Percentiles rank a stretch among this genome's conserved stretches.
phyloP scores from a whole-genome alignment of 192 early-diverging fungal genomes.

The Backusella psychrophila region DNA sequence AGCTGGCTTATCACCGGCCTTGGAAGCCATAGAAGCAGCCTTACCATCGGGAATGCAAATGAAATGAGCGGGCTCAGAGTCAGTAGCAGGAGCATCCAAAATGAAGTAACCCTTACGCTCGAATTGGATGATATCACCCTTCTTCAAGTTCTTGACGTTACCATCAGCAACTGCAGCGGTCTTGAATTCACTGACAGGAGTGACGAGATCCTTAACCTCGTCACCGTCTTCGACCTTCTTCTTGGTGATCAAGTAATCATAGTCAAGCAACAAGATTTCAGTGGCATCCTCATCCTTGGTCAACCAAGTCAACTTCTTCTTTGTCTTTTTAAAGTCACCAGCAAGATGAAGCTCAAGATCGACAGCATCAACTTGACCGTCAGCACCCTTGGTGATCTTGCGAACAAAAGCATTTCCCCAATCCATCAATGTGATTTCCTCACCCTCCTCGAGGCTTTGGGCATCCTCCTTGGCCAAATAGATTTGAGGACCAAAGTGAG shows the following conservation, averaged over 20 bases:
- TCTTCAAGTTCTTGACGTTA: slow-evolving; percentile 52
- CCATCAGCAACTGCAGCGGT: slow-evolving; percentile 62
- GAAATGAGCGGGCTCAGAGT: slow-evolving; percentile 57
- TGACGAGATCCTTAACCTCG: slow-evolving; percentile 76
- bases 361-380: slow-evolving; percentile 54
- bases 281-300: slow-evolving; percentile 59
- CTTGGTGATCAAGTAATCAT: slow-evolving; percentile 98
- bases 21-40: slow-evolving; percentile 66
- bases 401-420: slow-evolving; percentile 98
- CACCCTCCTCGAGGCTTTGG: slow-evolving; percentile 69
- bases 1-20: slow-evolving; percentile 35
- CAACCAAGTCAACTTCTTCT: slow-evolving; percentile 99
- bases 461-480: slow-evolving; percentile 89
- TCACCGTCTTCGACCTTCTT: slow-evolving; percentile 96
- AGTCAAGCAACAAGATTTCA: slow-evolving; percentile 77
- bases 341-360: slow-evolving; percentile 80
- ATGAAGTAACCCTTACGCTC: slow-evolving; percentile 97
- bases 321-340: slow-evolving; percentile 97
- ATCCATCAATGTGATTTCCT: slow-evolving; percentile 99
- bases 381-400: slow-evolving; percentile 55
- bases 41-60: slow-evolving; percentile 94
- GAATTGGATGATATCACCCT: slow-evolving; percentile 90
- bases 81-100: slow-evolving; percentile 64
- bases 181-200: slow-evolving; percentile 82
- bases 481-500: slow-evolving; percentile 72